These are phyloP conservation scores for Prunus yedoensis DNA, from an alignment of 331 rosid species.

Conservation along the genomic window DNA sequence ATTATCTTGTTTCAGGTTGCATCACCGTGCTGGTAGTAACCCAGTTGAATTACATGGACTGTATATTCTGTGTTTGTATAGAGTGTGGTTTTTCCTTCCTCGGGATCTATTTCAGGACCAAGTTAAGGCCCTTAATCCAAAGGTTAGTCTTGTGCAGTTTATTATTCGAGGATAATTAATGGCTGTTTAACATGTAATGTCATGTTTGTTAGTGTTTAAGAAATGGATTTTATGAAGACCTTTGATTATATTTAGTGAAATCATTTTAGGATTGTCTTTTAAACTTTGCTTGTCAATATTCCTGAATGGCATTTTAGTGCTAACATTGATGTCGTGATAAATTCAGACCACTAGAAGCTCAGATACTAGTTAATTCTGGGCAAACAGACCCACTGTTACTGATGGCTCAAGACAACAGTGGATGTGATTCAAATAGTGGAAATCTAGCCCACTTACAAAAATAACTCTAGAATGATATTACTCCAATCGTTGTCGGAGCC, in stretches of 20 bases:
- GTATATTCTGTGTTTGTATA: constrained; percentile 78
- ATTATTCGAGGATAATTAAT: not conserved
- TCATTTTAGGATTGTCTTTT: not conserved
- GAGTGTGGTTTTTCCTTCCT: constrained; percentile 67
- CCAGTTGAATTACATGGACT: constrained; percentile 93
- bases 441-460: no score
- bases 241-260: not conserved
- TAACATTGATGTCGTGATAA: no score
- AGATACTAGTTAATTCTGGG: not conserved
- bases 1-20: constrained; percentile 58
- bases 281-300: no score
- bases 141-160: constrained; percentile 46
- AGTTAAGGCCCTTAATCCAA: constrained; percentile 78
- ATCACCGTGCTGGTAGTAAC: constrained; percentile 92
- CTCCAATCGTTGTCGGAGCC: not conserved
- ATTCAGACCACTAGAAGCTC: no score
- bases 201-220: constrained; percentile 9
- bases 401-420: not conserved
- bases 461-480: not conserved
- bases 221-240: constrained; percentile 14
- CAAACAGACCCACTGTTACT: not conserved
- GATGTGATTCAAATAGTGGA: not conserved
- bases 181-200: not conserved
- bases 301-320: no score
- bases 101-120: constrained; percentile 81